phyloP scores from a whole-genome alignment of 169 alveolate genomes.

The Plasmodium gallinaceum region DNA sequence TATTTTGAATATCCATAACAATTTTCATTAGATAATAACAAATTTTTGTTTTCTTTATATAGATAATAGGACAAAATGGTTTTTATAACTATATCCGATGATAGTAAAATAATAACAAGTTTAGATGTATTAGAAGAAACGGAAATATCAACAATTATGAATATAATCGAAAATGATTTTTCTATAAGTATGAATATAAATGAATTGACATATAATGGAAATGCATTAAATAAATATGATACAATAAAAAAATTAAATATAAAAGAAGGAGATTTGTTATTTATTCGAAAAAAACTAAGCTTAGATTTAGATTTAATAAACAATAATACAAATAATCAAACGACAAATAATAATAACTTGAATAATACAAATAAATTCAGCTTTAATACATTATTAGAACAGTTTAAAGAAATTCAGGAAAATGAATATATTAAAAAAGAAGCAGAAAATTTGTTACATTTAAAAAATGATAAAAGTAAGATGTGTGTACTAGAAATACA shows the following conservation, averaged over 20 bases:
- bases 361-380: constrained; percentile 10
- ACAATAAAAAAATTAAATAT: constrained; percentile 62
- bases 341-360: neutral
- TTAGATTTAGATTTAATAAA: constrained; percentile 8
- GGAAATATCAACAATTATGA: constrained; percentile 51
- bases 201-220: constrained; percentile 69
- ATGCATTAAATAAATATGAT: constrained; percentile 22
- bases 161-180: constrained; percentile 74
- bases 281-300: constrained; percentile 48
- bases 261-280: constrained; percentile 65
- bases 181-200: constrained; percentile 41
- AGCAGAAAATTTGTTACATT: constrained; percentile 27
- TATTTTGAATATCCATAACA: neutral
- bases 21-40: too few species aligned
- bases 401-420: constrained; percentile 40
- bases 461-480: constrained; percentile 41
- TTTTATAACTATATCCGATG: constrained; percentile 73
- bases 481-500: constrained; percentile 54
- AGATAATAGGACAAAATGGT: constrained; percentile 18
- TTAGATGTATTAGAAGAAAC: constrained; percentile 73
- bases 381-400: constrained; percentile 41
- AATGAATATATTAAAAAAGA: constrained; percentile 69
- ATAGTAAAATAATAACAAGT: constrained; percentile 69
- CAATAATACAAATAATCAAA: neutral
- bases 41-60: too few species aligned